phyloP scores from a whole-genome alignment of 371 early-diverging fungal species.

The Parasitella parasitica region DNA sequence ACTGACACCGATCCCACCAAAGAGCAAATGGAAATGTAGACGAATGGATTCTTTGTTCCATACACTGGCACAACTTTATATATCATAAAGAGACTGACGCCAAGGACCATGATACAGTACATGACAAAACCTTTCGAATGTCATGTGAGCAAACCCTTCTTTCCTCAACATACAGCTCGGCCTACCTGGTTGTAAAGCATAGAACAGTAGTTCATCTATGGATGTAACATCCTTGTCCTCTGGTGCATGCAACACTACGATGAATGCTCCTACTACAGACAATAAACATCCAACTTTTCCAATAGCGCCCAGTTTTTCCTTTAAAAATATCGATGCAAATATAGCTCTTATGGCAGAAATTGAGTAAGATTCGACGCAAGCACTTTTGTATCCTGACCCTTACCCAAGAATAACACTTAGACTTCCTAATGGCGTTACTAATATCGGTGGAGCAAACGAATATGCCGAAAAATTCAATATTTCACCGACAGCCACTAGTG shows the following conservation, averaged over 20 bases:
- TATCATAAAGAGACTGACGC: constrained; percentile 71
- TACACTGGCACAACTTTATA: constrained; percentile 74
- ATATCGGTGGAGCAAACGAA: constrained; percentile 90
- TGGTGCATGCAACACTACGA: constrained; percentile 88
- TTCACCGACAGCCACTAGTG: constrained; percentile 86
- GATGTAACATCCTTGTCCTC: constrained; percentile 70
- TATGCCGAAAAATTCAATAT: constrained; percentile 91
- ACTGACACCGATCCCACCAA: constrained; percentile 88
- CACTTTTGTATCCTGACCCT: neutral
- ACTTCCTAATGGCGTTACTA: constrained; percentile 86
- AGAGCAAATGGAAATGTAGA: constrained; percentile 90
- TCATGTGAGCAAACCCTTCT: neutral
- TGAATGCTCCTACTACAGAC: constrained; percentile 86
- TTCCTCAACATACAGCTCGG: neutral
- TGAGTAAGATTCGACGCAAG: neutral
- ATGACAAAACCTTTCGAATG: constrained; percentile 65
- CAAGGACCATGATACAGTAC: constrained; percentile 71
- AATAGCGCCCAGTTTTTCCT: constrained; percentile 74
- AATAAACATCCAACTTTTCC: constrained; percentile 89
- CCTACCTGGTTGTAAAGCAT: constrained; percentile 37
- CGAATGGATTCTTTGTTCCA: constrained; percentile 77
- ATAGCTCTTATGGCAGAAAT: constrained; percentile 40
- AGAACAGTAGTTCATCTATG: constrained; percentile 61
- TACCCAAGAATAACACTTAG: constrained; percentile 84
- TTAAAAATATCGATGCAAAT: constrained; percentile 50